Conservation (phyloP, 2,329 filamentous ascomycete genomes). For the Fusarium pilosicola region DNA sequence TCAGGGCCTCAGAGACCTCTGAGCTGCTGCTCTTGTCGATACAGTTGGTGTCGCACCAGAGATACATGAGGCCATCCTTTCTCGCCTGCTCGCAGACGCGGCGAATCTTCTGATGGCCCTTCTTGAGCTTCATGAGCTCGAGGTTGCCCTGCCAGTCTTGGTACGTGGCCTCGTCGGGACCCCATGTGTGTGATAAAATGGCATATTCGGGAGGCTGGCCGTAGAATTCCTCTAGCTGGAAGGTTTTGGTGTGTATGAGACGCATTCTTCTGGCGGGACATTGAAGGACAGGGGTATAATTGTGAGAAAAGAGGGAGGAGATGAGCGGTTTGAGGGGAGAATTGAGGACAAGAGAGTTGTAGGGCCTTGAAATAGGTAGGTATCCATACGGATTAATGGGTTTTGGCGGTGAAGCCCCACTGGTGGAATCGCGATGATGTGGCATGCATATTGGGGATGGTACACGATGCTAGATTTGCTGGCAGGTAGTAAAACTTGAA, state of each 20-base stretch:
- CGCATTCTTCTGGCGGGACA: slow-evolving; percentile 23
- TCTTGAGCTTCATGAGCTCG: slow-evolving; percentile 23
- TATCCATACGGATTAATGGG: slow-evolving; percentile 7
- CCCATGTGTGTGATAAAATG: slow-evolving; percentile 49
- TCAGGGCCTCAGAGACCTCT: slow-evolving; percentile 18
- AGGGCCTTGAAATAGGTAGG: not conserved
- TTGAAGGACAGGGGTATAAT: not conserved
- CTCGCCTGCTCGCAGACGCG: slow-evolving; percentile 24
- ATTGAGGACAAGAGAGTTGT: not conserved
- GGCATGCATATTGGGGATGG: slow-evolving; percentile 20
- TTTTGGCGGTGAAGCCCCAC: slow-evolving; percentile 30
- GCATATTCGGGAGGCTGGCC: slow-evolving; percentile 44
- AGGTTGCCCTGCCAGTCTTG: slow-evolving; percentile 33
- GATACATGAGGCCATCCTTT: slow-evolving; percentile 20
- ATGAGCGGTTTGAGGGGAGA: not conserved
- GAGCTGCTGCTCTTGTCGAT: slow-evolving; percentile 30
- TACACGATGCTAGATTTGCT: slow-evolving; percentile 22
- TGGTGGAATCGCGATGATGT: slow-evolving; percentile 25
- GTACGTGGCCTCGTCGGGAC: slow-evolving; percentile 42
- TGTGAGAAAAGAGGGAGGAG: not conserved
- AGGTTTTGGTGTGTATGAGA: slow-evolving; percentile 42
- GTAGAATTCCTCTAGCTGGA: slow-evolving; percentile 37
- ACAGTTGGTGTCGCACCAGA: slow-evolving; percentile 30
- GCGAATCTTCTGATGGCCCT: slow-evolving; percentile 19
- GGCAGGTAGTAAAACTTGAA: not conserved